Conservation (phyloP, 768 basidiomycete species). For the Floccularia luteovirens region DNA sequence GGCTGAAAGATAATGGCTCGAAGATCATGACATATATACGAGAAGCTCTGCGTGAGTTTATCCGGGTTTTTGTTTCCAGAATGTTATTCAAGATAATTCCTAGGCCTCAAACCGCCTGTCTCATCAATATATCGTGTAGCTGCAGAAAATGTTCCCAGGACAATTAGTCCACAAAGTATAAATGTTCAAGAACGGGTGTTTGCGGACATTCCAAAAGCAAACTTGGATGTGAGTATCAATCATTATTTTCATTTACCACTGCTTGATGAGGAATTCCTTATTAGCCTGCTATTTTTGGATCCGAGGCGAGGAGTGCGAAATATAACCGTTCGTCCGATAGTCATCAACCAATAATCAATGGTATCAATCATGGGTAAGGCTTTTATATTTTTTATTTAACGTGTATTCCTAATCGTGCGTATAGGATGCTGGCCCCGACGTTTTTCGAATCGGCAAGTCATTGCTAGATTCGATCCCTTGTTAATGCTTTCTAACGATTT, state of each 20-base stretch:
- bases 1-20: slow-evolving; percentile 12
- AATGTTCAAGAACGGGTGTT: slow-evolving; percentile 23
- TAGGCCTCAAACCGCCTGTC: slow-evolving; percentile 27
- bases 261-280: neutral
- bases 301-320: slow-evolving; percentile 11
- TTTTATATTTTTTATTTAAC: slow-evolving; percentile 1
- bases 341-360: slow-evolving; percentile 23
- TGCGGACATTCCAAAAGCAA: slow-evolving; percentile 27
- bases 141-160: slow-evolving; percentile 15
- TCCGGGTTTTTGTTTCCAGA: neutral
- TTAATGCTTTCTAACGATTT: slow-evolving; percentile 1
- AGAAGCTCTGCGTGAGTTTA: slow-evolving; percentile 37
- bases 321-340: slow-evolving; percentile 13
- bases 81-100: neutral
- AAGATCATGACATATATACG: slow-evolving; percentile 35
- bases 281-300: slow-evolving; percentile 16
- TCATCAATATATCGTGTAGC: slow-evolving; percentile 33
- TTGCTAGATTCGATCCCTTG: neutral
- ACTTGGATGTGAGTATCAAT: slow-evolving; percentile 33
- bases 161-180: too few species aligned
- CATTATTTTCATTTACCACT: neutral
- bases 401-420: slow-evolving; percentile 5
- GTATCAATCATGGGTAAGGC: slow-evolving; percentile 20
- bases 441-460: slow-evolving; percentile 32
- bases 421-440: slow-evolving; percentile 21